Percentiles rank a stretch among this genome's conserved stretches.
Conservation (phyloP, 2,329 filamentous ascomycete species). For the Amesomyces nigricolor region DNA sequence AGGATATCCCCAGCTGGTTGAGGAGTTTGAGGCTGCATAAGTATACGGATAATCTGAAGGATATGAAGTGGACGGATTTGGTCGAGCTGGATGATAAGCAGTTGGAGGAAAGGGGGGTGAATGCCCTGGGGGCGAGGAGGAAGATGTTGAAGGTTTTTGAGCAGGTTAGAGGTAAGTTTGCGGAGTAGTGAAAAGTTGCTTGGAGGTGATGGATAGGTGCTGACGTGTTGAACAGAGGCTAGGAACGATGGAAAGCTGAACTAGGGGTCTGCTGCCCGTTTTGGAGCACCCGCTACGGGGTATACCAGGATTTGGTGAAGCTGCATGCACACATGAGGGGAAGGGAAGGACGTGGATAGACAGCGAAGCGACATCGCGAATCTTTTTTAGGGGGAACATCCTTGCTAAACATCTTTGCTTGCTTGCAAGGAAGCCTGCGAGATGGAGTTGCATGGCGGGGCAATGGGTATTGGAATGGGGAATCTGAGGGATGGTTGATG, state of each 20-base stretch:
- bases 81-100: conserved; percentile 89
- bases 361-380: background rate
- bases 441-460: too few relatives aligned
- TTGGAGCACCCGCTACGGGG: background rate
- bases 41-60: conserved; percentile 97
- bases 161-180: conserved; percentile 70
- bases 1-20: conserved; percentile 95
- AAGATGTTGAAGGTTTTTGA: conserved; percentile 99
- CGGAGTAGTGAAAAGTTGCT: background rate
- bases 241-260: conserved; percentile 66
- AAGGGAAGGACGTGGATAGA: background rate
- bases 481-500: too few relatives aligned
- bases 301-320: background rate
- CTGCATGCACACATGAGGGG: background rate
- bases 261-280: conserved; percentile 28
- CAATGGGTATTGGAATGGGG: too few relatives aligned
- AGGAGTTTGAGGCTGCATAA: conserved; percentile 93
- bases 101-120: conserved; percentile 87
- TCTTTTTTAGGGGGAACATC: conserved; percentile 3
- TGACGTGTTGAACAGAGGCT: conserved; percentile 49
- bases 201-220: background rate
- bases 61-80: conserved; percentile 92
- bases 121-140: conserved; percentile 85
- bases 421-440: background rate
- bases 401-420: conserved; percentile 11